Evolutionary conservation across 1,139 yeast genomes (phyloP).

Genomic region (Candida sp.): DNA sequence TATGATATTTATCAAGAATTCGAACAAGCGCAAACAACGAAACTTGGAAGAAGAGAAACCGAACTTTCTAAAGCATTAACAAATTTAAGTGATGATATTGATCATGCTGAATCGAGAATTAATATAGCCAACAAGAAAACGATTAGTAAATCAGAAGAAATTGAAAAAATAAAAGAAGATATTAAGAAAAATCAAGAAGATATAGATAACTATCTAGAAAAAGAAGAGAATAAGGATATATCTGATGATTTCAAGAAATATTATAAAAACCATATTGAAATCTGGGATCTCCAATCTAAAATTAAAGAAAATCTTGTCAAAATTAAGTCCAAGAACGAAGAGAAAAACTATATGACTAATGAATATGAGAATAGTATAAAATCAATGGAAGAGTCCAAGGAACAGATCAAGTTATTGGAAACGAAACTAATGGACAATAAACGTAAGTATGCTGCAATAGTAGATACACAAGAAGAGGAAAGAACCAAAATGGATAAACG

Average conservation of each 20-base stretch:
- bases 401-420: conserved; percentile 33
- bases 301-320: conserved; percentile 32
- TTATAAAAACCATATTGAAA: conserved; percentile 27
- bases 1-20: conserved; percentile 18
- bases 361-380: conserved; percentile 62
- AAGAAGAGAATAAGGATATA: conserved; percentile 12
- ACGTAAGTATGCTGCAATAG: conserved; percentile 23
- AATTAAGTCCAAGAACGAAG: conserved; percentile 41
- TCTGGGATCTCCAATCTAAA: conserved; percentile 39
- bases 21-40: conserved; percentile 19
- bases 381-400: conserved; percentile 51
- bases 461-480: conserved; percentile 20
- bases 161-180: conserved; percentile 19
- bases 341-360: conserved; percentile 60
- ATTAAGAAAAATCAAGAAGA: conserved; percentile 17
- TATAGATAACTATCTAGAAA: conserved; percentile 15
- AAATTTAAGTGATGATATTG: conserved; percentile 29
- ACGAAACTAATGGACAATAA: conserved; percentile 23
- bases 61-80: conserved; percentile 27
- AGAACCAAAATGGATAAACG: conserved; percentile 17
- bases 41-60: conserved; percentile 28
- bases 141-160: conserved; percentile 30
- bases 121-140: conserved; percentile 40
- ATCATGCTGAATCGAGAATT: conserved; percentile 36
- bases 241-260: conserved; percentile 14